A percentile compares a stretch with the other conserved stretches of the same genome.
These are phyloP conservation scores for Eimeria tenella DNA, from an alignment of 169 alveolate genomes.

Conservation along the genomic window DNA sequence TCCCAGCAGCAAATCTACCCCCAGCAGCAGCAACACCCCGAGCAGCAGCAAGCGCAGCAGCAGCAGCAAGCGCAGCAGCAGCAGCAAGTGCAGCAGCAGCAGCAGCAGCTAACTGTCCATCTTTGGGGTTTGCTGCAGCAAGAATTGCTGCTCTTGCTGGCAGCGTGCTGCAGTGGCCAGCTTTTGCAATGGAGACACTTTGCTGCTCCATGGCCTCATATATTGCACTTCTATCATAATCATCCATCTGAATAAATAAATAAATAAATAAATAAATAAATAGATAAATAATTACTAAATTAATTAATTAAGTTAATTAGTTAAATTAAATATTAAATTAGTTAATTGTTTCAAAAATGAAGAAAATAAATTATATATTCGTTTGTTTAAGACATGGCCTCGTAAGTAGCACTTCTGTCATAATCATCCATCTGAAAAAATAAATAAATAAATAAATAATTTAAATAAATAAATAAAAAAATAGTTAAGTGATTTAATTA, in stretches of 20 bases:
- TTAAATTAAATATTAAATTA: too few species aligned
- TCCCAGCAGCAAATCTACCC: too few species aligned
- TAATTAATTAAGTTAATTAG: too few species aligned
- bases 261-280: too few species aligned
- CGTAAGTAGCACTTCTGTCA: conserved; percentile 84
- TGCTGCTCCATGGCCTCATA: conserved; percentile 98
- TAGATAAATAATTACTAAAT: too few species aligned
- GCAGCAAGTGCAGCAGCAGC: background rate
- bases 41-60: background rate
- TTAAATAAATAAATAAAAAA: too few species aligned
- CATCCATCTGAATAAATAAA: conserved; percentile 90
- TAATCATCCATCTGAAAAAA: conserved; percentile 89
- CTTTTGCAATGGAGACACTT: conserved; percentile 99
- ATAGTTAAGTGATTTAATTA: too few species aligned
- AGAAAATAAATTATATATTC: too few species aligned
- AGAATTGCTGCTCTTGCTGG: conserved; percentile 98
- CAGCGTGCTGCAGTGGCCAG: conserved; percentile 89
- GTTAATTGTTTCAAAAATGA: too few species aligned
- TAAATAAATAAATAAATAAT: too few species aligned
- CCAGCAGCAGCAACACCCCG: too few species aligned
- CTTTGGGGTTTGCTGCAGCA: conserved; percentile 99
- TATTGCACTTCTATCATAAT: conserved; percentile 83
- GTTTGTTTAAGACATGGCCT: too few species aligned
- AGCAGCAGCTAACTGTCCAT: conserved; percentile 93
- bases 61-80: background rate